phyloP scores from a whole-genome alignment of 2,329 filamentous ascomycete species.

The Trichothecium roseum region DNA sequence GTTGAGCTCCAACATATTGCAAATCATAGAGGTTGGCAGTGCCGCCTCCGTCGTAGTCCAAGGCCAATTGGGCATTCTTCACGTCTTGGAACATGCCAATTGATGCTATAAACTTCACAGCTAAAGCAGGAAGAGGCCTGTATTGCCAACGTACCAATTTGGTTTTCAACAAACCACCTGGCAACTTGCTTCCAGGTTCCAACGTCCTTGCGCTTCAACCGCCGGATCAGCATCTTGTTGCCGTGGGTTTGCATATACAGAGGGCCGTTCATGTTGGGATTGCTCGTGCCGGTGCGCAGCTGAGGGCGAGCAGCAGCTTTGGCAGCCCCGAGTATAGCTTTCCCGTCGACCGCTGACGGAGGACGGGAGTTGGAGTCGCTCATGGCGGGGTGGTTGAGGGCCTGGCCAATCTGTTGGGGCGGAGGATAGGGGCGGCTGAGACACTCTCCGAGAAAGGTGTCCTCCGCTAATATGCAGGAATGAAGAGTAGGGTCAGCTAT shows the following conservation, averaged over 20 bases:
- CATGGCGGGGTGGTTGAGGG: conserved; percentile 11
- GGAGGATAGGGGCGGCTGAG: too few relatives aligned
- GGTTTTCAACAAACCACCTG: conserved; percentile 66
- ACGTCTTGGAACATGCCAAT: conserved; percentile 1
- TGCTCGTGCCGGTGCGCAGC: conserved; percentile 21
- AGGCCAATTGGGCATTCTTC: not conserved
- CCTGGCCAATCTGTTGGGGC: not conserved
- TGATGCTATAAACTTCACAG: not conserved
- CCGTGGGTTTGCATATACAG: conserved; percentile 44
- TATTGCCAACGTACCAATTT: conserved; percentile 55
- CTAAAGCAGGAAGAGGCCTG: conserved; percentile 4
- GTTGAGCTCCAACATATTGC: conserved; percentile 2
- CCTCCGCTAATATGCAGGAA: too few relatives aligned
- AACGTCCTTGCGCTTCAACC: conserved; percentile 52
- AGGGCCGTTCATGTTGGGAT: conserved; percentile 41
- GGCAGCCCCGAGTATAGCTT: conserved; percentile 10
- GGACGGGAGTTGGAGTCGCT: conserved; percentile 10
- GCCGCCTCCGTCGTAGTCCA: too few relatives aligned
- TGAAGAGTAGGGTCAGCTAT: too few relatives aligned
- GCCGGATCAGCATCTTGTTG: conserved; percentile 43
- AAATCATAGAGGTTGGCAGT: too few relatives aligned
- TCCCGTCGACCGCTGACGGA: conserved; percentile 17
- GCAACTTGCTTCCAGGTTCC: conserved; percentile 50
- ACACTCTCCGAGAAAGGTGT: too few relatives aligned
- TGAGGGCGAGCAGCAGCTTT: conserved; percentile 14